These are phyloP conservation scores for Lactuca saligna DNA, from an alignment of 129 eudicot genomes.

Conservation along the genomic window DNA sequence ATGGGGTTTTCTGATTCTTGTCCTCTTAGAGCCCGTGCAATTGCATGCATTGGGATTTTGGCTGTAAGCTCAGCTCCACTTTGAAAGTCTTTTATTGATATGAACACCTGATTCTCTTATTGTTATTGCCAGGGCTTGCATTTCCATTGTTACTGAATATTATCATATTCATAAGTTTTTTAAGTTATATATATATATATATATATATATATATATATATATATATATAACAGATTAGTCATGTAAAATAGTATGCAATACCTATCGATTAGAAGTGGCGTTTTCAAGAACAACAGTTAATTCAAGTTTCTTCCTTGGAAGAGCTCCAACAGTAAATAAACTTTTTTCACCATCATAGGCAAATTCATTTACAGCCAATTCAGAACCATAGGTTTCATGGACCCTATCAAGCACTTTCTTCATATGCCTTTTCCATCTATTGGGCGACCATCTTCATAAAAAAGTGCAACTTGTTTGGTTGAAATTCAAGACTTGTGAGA, in stretches of 20 bases:
- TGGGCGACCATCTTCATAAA: constrained; percentile 86
- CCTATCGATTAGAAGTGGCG: constrained; percentile 55
- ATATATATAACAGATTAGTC: no score
- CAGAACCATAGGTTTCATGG: constrained; percentile 65
- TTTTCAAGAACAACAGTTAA: constrained; percentile 87
- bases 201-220: no score
- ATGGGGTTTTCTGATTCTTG: constrained; percentile 79
- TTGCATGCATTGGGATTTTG: constrained; percentile 87
- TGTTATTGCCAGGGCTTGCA: constrained; percentile 53
- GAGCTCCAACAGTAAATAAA: constrained; percentile 87
- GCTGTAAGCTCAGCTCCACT: constrained; percentile 88
- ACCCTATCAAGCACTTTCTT: constrained; percentile 75
- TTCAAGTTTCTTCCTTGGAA: constrained; percentile 80
- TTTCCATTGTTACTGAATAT: constrained; percentile 59
- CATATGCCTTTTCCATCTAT: constrained; percentile 83
- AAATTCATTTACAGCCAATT: constrained; percentile 73
- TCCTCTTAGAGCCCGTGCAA: constrained; percentile 80
- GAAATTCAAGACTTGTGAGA: not conserved
- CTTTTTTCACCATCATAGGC: constrained; percentile 97
- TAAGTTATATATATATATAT: no score
- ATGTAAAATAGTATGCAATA: not conserved
- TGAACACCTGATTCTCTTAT: constrained; percentile 60
- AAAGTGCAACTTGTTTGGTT: constrained; percentile 65
- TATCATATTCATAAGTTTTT: not conserved
- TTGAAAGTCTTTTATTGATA: constrained; percentile 72